A percentile compares a stretch with the other conserved stretches of the same genome.
Conservation (phyloP, 495 filamentous ascomycete genomes). For the Hypomontagnella monticulosa region DNA sequence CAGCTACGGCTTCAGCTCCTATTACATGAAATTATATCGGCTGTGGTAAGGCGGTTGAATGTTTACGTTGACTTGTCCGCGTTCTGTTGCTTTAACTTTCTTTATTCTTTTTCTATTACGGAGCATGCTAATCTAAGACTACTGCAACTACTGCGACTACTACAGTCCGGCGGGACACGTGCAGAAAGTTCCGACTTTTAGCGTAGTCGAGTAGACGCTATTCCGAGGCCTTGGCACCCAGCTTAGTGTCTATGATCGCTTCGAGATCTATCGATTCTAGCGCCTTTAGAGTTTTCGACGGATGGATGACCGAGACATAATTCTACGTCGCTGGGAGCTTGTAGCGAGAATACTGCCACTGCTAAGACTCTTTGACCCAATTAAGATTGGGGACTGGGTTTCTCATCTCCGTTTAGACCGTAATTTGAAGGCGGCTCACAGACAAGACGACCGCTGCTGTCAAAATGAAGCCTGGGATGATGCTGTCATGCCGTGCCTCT, state of each 20-base stretch:
- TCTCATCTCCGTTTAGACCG: constrained; percentile 21
- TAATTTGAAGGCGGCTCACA: constrained; percentile 18
- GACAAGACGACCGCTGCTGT: constrained; percentile 14
- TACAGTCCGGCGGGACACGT: constrained; percentile 22
- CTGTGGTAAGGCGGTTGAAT: constrained; percentile 18
- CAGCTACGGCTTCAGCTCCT: neutral
- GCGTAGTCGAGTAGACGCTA: constrained; percentile 25
- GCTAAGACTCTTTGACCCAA: neutral
- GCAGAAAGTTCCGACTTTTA: constrained; percentile 32
- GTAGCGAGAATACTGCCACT: constrained; percentile 1
- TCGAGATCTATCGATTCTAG: constrained; percentile 39
- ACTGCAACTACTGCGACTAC: constrained; percentile 2
- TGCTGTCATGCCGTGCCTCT: constrained; percentile 1
- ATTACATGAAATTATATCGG: constrained; percentile 16
- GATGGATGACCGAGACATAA: constrained; percentile 9
- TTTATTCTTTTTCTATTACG: constrained; percentile 1
- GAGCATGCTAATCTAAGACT: constrained; percentile 5
- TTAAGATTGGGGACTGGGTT: constrained; percentile 7
- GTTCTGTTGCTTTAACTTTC: constrained; percentile 24
- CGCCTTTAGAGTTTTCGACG: constrained; percentile 14
- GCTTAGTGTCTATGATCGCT: constrained; percentile 14
- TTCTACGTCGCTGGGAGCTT: constrained; percentile 6
- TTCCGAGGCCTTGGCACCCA: constrained; percentile 17
- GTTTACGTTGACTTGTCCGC: constrained; percentile 15
- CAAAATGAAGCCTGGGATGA: constrained; percentile 7